Base-by-base conservation (phyloP, 2,329 filamentous ascomycete genomes). In the Trichoderma koningiopsis region DNA sequence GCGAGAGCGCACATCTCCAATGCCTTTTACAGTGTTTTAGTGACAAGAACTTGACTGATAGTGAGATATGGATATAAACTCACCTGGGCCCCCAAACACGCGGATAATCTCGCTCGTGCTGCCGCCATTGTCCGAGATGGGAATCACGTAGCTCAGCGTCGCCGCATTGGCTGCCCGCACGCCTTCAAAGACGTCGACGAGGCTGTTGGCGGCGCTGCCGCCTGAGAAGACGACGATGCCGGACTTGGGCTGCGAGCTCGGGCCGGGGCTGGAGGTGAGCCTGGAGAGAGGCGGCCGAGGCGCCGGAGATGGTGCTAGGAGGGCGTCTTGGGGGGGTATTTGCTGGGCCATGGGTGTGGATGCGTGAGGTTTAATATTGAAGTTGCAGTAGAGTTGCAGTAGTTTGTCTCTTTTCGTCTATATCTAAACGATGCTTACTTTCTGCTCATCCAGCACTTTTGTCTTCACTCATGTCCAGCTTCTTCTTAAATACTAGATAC, bases 121-220 rank as follows among this genome's bases (percentile, higher is more conserved):
- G 49, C 95, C 95, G 60, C 95, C 95, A 80, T 98, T 98, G 81
- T 98, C 95, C 73, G 92, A 96, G 77, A 97, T 97, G 43, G 95
- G 95, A 64, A 98, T 97, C 70, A 97, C 89, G 79, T 97, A 96
- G 80, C 88, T 93, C 53, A 96, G 81, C 3, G 86, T 83, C 76
- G 91, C 91, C 52, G 86, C 81, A 71, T 91, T 92, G 74, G 86
- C 89, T 71, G 89, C 80, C 14, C 87, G 84, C 40, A 92, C 84
- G 22, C 83, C 82, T 74, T 87, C 90, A 80, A 97, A 97, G 13
- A 97, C 92, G 78, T 97, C 95, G 52, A 97, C 95, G 5, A 97
- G 87, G 75, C 87, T 96, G 77, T 97, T 98, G 6, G 95, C 94
- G n/a, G 94, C 95, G 73, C 93, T 97, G 65, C 94, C 94, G 49